A percentile compares a stretch with the other conserved stretches of the same genome.
These are phyloP conservation scores for Phytophthora kernoviae DNA, from an alignment of 352 stramenopile genomes.

Conservation along the genomic window DNA sequence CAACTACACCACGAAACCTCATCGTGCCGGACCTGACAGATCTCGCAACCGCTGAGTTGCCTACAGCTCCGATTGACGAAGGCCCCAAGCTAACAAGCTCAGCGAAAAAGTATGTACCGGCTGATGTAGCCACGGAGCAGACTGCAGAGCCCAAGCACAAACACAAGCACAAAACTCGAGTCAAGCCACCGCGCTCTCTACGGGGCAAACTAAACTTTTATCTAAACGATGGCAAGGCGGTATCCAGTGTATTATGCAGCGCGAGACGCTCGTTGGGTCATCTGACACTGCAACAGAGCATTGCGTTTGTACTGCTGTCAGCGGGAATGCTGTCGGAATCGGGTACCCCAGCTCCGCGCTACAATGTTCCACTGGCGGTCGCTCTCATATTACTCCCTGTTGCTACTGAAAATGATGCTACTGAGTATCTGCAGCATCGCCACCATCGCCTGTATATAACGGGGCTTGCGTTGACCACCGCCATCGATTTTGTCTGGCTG, in stretches of 20 bases:
- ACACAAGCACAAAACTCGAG: constrained; percentile 1
- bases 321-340: constrained; percentile 67
- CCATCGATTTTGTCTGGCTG: constrained; percentile 69
- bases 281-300: constrained; percentile 57
- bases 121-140: background rate
- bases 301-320: constrained; percentile 60
- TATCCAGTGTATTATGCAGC: constrained; percentile 13
- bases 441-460: constrained; percentile 61
- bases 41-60: constrained; percentile 3
- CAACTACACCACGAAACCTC: constrained; percentile 38
- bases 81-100: background rate
- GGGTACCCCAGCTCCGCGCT: constrained; percentile 61
- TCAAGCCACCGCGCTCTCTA: constrained; percentile 29
- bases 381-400: constrained; percentile 45
- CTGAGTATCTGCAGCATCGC: constrained; percentile 18
- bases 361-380: constrained; percentile 76
- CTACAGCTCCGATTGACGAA: constrained; percentile 15
- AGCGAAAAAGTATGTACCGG: constrained; percentile 29
- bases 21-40: constrained; percentile 42
- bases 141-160: constrained; percentile 9
- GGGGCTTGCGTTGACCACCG: constrained; percentile 48
- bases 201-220: constrained; percentile 35
- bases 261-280: constrained; percentile 38
- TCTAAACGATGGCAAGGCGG: constrained; percentile 14
- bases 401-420: constrained; percentile 31